A percentile compares a stretch with the other conserved stretches of the same genome.
These are phyloP conservation scores for Golubevia sp. DNA, from an alignment of 1,284 basidiomycete species.

Conservation along the genomic window DNA sequence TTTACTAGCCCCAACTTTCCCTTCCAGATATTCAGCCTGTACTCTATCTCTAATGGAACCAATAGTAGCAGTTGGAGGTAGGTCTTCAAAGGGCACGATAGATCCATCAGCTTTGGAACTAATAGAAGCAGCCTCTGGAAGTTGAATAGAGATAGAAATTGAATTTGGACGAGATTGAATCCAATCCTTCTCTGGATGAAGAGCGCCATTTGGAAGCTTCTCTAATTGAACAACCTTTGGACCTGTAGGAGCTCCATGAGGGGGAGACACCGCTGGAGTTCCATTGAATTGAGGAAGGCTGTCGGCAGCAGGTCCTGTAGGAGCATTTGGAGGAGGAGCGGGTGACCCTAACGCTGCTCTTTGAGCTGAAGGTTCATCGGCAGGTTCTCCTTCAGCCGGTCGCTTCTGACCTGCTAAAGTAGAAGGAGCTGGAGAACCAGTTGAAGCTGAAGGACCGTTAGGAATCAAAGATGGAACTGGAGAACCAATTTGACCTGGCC, in stretches of 20 bases:
- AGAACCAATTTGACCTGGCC: background rate
- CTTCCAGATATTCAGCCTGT: constrained; percentile 33
- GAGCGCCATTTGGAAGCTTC: constrained; percentile 4
- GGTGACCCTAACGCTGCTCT: background rate
- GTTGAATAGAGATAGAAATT: constrained; percentile 25
- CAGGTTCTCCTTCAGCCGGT: background rate
- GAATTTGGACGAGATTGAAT: constrained; percentile 32
- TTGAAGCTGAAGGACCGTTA: background rate
- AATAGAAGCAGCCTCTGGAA: constrained; percentile 22
- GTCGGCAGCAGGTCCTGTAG: background rate
- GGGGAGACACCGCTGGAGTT: background rate
- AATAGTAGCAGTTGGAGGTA: constrained; percentile 24
- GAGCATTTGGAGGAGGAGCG: background rate
- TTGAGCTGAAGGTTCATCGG: constrained; percentile 3
- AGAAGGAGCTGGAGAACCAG: background rate
- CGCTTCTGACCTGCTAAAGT: background rate
- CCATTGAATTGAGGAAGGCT: background rate
- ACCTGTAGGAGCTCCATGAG: background rate
- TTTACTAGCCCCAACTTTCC: constrained; percentile 32
- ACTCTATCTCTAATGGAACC: constrained; percentile 41
- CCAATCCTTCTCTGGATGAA: constrained; percentile 42
- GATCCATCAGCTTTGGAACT: constrained; percentile 33
- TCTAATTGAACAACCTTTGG: background rate
- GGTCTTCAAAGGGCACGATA: constrained; percentile 22
- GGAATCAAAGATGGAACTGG: background rate